A percentile compares a stretch with the other conserved stretches of the same genome.
Conservation (phyloP, 2,329 filamentous ascomycete species). For the Escovopsis sp. region DNA sequence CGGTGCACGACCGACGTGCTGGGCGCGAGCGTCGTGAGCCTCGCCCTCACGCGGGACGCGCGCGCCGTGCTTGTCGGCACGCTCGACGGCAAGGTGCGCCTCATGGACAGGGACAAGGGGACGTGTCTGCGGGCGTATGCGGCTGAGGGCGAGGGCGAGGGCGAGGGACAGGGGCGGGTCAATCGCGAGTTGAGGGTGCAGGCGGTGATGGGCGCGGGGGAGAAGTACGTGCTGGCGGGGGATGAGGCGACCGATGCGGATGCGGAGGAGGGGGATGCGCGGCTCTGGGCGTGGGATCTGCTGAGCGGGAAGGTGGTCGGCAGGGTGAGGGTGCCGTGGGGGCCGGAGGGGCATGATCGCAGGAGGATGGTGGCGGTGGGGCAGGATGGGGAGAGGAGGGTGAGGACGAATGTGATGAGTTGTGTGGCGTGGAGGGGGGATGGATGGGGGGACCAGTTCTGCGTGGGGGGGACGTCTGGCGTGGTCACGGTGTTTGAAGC, state of each 20-base stretch:
- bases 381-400: constrained; percentile 44
- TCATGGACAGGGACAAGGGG: constrained; percentile 69
- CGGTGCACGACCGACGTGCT: constrained; percentile 55
- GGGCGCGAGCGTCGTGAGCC: constrained; percentile 56
- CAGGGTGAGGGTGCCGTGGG: constrained; percentile 43
- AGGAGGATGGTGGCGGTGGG: constrained; percentile 39
- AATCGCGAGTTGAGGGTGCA: constrained; percentile 64
- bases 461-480: constrained; percentile 48
- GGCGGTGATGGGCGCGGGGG: constrained; percentile 57
- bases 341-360: constrained; percentile 29
- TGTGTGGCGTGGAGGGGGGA: constrained; percentile 47
- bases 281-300: constrained; percentile 71
- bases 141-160: constrained; percentile 24
- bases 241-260: constrained; percentile 43
- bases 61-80: constrained; percentile 59
- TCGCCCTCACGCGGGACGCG: constrained; percentile 55
- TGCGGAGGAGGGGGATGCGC: constrained; percentile 32
- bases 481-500: constrained; percentile 47
- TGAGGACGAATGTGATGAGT: constrained; percentile 43
- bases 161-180: constrained; percentile 18
- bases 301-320: constrained; percentile 54
- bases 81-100: constrained; percentile 59
- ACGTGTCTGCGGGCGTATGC: constrained; percentile 57
- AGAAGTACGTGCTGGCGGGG: constrained; percentile 65
- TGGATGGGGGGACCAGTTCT: constrained; percentile 49